A percentile compares a stretch with the other conserved stretches of the same genome.
phyloP scores from a whole-genome alignment of 495 filamentous ascomycete species.

The Penicillium cinerascens region DNA sequence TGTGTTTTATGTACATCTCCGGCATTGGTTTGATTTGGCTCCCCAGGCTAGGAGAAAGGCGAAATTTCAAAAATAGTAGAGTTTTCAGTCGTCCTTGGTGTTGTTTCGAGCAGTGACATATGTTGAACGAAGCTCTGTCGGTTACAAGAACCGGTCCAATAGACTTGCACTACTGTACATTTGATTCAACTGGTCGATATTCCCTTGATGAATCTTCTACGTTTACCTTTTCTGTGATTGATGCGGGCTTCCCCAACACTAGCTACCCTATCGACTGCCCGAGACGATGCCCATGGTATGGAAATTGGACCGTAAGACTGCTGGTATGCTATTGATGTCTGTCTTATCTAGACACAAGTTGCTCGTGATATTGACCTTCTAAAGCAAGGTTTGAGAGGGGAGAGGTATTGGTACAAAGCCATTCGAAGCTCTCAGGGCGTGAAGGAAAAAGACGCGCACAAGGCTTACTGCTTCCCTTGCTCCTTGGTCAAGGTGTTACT shows the following conservation, averaged over 20 bases:
- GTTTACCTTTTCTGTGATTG: neutral
- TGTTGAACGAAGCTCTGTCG: neutral
- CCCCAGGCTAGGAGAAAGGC: neutral
- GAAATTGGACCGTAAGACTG: conserved; percentile 2
- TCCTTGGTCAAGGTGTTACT: conserved; percentile 24
- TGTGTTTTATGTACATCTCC: conserved; percentile 2
- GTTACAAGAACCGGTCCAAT: neutral
- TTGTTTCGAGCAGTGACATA: neutral
- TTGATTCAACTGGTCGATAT: neutral
- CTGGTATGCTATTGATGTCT: conserved; percentile 12
- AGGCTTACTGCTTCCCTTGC: conserved; percentile 8
- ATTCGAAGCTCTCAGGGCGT: neutral
- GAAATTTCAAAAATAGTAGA: neutral
- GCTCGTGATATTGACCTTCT: neutral
- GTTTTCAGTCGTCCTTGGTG: neutral
- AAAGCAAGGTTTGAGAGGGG: conserved; percentile 1
- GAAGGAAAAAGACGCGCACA: neutral
- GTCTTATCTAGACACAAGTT: conserved; percentile 7
- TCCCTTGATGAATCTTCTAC: neutral
- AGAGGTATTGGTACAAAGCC: conserved; percentile 4
- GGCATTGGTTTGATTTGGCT: neutral
- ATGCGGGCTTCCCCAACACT: neutral
- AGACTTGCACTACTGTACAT: neutral
- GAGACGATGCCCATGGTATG: neutral
- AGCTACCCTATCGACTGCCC: neutral